phyloP scores from a whole-genome alignment of 2,329 filamentous ascomycete species.

The Epichloe sp. region DNA sequence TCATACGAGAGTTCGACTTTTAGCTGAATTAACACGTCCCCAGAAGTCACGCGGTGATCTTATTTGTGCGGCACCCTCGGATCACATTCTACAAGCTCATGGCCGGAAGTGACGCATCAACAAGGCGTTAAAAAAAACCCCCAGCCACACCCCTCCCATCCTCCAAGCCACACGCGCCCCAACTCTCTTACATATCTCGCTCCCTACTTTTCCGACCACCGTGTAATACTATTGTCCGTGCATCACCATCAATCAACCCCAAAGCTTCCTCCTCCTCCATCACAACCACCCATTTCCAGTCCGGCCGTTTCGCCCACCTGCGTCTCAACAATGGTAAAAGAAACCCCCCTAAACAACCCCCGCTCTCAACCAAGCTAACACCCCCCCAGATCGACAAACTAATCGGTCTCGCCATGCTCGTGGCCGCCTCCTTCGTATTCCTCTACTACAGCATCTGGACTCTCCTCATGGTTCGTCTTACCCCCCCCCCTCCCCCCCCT shows the following conservation, averaged over 20 bases:
- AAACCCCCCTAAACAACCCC: conserved; percentile 2
- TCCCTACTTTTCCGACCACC: not conserved
- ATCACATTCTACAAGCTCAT: too few relatives aligned
- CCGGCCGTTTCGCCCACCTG: conserved; percentile 6
- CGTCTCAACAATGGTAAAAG: conserved; percentile 17
- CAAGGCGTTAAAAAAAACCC: too few relatives aligned
- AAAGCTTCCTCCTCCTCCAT: too few relatives aligned
- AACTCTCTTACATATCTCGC: not conserved
- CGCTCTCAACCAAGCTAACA: not conserved
- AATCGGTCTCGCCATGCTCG: conserved; percentile 54
- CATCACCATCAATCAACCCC: not conserved
- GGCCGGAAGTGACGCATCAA: too few relatives aligned
- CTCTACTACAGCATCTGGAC: conserved; percentile 97
- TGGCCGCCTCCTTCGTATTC: conserved; percentile 50
- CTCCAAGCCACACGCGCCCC: not conserved
- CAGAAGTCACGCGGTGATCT: too few relatives aligned
- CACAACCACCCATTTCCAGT: not conserved
- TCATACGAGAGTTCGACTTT: too few relatives aligned
- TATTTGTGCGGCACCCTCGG: too few relatives aligned
- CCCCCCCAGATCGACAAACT: conserved; percentile 70
- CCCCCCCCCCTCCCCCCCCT: too few relatives aligned
- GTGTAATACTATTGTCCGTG: not conserved
- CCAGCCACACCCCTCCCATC: not conserved
- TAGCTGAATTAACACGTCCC: too few relatives aligned
- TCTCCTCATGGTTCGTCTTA: conserved; percentile 68